A percentile compares a stretch with the other conserved stretches of the same genome.
Evolutionary conservation across 768 basidiomycete species (phyloP).

Genomic region (Hortiboletus flavorubellus): DNA sequence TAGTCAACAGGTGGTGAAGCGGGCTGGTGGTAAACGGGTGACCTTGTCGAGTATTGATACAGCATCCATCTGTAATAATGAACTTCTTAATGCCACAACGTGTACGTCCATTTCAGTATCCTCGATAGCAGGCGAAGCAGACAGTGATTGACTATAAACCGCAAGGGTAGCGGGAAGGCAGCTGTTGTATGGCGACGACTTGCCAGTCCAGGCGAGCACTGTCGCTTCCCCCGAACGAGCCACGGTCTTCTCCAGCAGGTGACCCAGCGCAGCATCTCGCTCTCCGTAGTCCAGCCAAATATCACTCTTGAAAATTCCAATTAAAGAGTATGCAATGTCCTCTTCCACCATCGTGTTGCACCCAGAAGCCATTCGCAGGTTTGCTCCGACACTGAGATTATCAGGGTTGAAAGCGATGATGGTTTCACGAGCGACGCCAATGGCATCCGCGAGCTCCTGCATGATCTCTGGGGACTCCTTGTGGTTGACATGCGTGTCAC

Average conservation of each 20-base stretch:
- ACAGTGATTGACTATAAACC: not conserved
- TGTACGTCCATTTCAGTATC: not conserved
- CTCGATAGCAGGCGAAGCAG: too few relatives aligned
- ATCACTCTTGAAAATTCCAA: too few relatives aligned
- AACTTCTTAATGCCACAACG: not conserved
- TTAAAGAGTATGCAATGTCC: not conserved
- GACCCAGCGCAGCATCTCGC: conserved; percentile 6
- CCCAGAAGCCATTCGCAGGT: conserved; percentile 10
- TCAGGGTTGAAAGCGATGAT: conserved; percentile 5
- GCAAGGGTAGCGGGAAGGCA: conserved; percentile 6
- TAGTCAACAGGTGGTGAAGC: too few relatives aligned
- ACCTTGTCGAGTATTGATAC: too few relatives aligned
- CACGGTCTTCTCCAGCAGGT: conserved; percentile 11
- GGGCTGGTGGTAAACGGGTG: too few relatives aligned
- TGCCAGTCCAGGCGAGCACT: conserved; percentile 12
- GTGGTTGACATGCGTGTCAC: conserved; percentile 2
- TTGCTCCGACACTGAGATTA: conserved; percentile 3
- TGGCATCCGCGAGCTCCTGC: conserved; percentile 5
- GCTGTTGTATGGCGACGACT: conserved; percentile 11
- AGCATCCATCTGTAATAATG: not conserved
- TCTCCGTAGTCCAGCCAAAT: conserved; percentile 9
- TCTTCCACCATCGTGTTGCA: conserved; percentile 3
- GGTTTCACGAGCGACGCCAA: not conserved
- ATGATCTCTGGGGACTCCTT: conserved; percentile 11
- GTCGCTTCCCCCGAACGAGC: conserved; percentile 4